Evolutionary conservation across 129 eudicot genomes (phyloP).

Genomic region (Lactuca sativa): DNA sequence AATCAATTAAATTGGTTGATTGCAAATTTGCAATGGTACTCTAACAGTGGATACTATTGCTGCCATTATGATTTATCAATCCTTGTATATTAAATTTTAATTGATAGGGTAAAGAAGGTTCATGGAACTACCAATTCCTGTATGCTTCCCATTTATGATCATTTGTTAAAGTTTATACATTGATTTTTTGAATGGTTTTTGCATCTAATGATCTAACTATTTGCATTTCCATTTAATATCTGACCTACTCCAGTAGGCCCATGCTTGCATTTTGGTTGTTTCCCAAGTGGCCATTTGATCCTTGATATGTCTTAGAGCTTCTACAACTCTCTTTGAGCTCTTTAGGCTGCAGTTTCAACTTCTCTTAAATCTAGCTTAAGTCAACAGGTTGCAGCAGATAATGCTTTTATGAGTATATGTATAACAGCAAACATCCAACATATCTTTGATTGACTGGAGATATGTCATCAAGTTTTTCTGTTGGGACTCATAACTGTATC

Average conservation of each 20-base stretch:
- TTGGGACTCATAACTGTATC: constrained; percentile 27
- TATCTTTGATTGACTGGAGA: constrained; percentile 32
- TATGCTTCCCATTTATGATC: background rate
- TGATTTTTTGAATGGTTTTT: background rate
- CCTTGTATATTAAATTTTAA: background rate
- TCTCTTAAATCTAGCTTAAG: constrained; percentile 23
- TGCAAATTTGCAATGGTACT: background rate
- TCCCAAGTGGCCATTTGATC: constrained; percentile 22
- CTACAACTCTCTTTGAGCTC: constrained; percentile 16
- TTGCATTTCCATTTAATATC: constrained; percentile 8
- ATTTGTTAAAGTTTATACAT: constrained; percentile 8
- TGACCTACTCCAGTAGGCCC: constrained; percentile 23
- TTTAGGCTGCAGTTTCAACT: constrained; percentile 20
- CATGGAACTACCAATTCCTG: constrained; percentile 2
- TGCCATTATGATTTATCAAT: background rate
- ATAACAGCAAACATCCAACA: constrained; percentile 24
- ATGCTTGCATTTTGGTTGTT: constrained; percentile 29
- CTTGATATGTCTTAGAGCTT: constrained; percentile 14
- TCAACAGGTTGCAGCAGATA: constrained; percentile 31
- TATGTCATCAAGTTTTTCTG: constrained; percentile 16
- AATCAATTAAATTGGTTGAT: background rate
- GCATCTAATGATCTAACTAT: constrained; percentile 22
- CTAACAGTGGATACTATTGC: constrained; percentile 1
- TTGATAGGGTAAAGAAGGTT: constrained; percentile 6
- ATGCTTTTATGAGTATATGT: constrained; percentile 24